Evolutionary conservation across 495 filamentous ascomycete genomes (phyloP), one percentile per base, ranked within the genome.

Genomic region (Immersiella caudata): DNA sequence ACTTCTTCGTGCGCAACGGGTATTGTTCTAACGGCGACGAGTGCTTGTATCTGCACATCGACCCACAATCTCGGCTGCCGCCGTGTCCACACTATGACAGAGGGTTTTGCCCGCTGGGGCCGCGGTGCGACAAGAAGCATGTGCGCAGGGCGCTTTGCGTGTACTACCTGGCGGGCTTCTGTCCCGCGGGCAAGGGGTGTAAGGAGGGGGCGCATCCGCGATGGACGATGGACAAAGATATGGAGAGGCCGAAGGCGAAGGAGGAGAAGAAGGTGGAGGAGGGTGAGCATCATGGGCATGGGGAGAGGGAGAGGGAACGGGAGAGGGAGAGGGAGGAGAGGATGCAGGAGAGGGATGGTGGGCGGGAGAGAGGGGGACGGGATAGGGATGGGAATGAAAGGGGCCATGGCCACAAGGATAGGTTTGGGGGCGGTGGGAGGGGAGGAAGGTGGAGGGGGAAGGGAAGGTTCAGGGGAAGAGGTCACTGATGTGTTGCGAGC

Each of bases 11-110:
- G 18, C 89, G 93, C 67, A 91, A 93, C 74, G 92, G 91, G 64
- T 97, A 94, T 79, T 99, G 95, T 79, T 90, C 89, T 72, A 96
- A 97, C 78, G 93, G 94, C 71, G 94, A 97, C 78, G 95, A 97
- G 80, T 99, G 95, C 73, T 85, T 97, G 6, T 99, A 97, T 74
- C 87, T 97, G 26, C 95, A 99, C 79, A 90, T 97, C 71, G 91
- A 95, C 66, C 93, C 95, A 21, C 87, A 90, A 56, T 86, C 85
- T 22, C 87, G 89, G 66, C 82, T 96, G 6, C 91, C 95, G 6
- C 88, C 92, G 0, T 99, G 95, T 71, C 93, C 94, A 64, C 92
- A 96, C 79, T 99, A 97, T 80, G 92, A 97, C 62, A 87, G 88
- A n/a, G 95, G 95, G 1, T 98, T 97, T 79, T 98, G 96, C 70